Evolutionary conservation across 495 filamentous ascomycete species (phyloP), one percentile per base, ranked within the genome.

Genomic region (Diplogelasinospora grovesii): DNA sequence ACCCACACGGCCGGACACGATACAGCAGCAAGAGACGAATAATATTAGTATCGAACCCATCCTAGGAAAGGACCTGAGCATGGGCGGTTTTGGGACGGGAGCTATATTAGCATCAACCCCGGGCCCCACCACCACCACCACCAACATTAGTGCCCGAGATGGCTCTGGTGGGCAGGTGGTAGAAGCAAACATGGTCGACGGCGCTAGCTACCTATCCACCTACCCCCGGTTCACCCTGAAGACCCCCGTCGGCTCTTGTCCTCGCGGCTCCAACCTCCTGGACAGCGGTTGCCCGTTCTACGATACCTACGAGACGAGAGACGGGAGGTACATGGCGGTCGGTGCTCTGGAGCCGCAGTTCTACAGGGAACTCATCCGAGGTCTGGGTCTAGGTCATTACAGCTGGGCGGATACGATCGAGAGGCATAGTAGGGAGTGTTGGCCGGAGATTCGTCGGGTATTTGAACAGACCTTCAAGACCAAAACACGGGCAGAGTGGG

Each of bases 181-280:
- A 0, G 88, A 95, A 61, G 86, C 83, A 3, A 95, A 94, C 62
- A 97, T 97, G 89, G 89, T 95, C 5, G 90, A 97, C 61, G 90
- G 90, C 1, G 75, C 75, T 15, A 75, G 77, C 7, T 89, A 87
- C 53, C 59, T 97, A 9, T 81, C 81, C 1, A 81, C 79, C 0
- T 89, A 89, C 60, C 78, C 82, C 23, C 65, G 90, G 38, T 70
- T 92, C 20, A 62, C 62, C 29, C 61, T 65, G 21, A 77, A 82
- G 40, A 78, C 59, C 27, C 66, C 74, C 1, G 43, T 74, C 5
- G 89, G 88, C 68, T 50, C 68, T 48, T 56, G 52, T 8, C 69
- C 73, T 19, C 70, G 90, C 25, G 90, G 90, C 0, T 63, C 74
- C 50, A 95, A 95, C 57, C 21, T 83, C 49, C 59, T 97, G 18